Conservation (phyloP, 495 filamentous ascomycete genomes). For the Talaromyces adpressus region DNA sequence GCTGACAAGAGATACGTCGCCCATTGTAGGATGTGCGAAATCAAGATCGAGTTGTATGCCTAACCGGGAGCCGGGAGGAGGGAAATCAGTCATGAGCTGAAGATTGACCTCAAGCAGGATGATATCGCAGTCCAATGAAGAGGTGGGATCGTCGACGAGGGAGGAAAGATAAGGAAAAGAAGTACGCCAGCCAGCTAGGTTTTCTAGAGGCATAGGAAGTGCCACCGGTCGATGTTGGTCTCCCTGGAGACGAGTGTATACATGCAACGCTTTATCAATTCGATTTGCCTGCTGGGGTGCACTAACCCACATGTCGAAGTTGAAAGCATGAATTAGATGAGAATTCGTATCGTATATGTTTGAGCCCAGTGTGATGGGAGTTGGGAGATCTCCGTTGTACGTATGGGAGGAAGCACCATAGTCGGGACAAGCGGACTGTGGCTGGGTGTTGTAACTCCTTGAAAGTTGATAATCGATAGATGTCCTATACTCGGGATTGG, state of each 20-base stretch:
- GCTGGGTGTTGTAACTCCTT: conserved; percentile 24
- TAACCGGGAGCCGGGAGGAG: conserved; percentile 31
- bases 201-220: conserved; percentile 35
- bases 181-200: conserved; percentile 34
- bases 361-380: conserved; percentile 29
- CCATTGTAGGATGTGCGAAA: conserved; percentile 29
- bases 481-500: conserved; percentile 29
- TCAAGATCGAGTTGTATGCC: conserved; percentile 40
- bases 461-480: conserved; percentile 34
- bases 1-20: conserved; percentile 28
- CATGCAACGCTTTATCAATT: conserved; percentile 37
- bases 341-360: conserved; percentile 26
- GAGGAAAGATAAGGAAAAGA: conserved; percentile 38
- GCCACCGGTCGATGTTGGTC: conserved; percentile 29
- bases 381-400: conserved; percentile 30
- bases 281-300: conserved; percentile 33
- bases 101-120: conserved; percentile 43
- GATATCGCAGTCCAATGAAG: conserved; percentile 36
- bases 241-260: conserved; percentile 43
- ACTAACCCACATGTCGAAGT: conserved; percentile 47
- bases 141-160: conserved; percentile 27
- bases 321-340: conserved; percentile 34
- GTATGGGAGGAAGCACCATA: conserved; percentile 25
- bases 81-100: conserved; percentile 39
- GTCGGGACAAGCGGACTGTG: conserved; percentile 26